These are phyloP conservation scores for Bimuria novae-zelandiae DNA, from an alignment of 2,329 filamentous ascomycete genomes.

Conservation along the genomic window DNA sequence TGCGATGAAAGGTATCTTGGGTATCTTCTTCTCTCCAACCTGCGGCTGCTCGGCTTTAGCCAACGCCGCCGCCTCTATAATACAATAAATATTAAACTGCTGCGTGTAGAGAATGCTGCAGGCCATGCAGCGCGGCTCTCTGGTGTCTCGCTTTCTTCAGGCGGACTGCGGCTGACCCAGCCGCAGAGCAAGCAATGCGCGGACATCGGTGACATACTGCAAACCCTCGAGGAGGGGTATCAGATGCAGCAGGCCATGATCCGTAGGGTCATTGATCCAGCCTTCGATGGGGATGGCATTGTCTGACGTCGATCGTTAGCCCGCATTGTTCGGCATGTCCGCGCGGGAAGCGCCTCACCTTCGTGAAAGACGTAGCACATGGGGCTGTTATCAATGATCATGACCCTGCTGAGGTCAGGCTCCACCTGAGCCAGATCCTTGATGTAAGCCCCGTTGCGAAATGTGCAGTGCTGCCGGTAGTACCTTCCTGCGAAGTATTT, in stretches of 20 bases:
- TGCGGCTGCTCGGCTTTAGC: constrained; percentile 25
- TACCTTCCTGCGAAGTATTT: constrained; percentile 95
- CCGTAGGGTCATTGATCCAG: constrained; percentile 98
- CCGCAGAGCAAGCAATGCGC: constrained; percentile 84
- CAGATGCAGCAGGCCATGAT: constrained; percentile 91
- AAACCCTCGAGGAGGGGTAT: constrained; percentile 90
- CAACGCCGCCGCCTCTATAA: constrained; percentile 32
- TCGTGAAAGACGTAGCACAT: constrained; percentile 98
- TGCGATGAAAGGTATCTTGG: constrained; percentile 27
- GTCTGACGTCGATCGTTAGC: constrained; percentile 60
- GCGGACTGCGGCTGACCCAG: constrained; percentile 68
- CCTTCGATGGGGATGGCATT: constrained; percentile 99
- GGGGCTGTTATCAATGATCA: constrained; percentile 97
- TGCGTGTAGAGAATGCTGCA: constrained; percentile 14
- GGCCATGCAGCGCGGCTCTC: constrained; percentile 18
- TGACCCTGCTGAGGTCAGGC: constrained; percentile 94
- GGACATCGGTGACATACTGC: constrained; percentile 95
- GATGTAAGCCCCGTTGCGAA: constrained; percentile 94
- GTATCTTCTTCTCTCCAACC: constrained; percentile 40
- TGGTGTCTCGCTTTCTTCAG: constrained; percentile 14
- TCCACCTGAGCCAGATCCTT: constrained; percentile 96
- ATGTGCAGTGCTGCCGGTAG: constrained; percentile 97
- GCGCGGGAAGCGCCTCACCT: constrained; percentile 61
- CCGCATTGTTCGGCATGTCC: constrained; percentile 9
- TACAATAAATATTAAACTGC: constrained; percentile 38